Evolutionary conservation across 2,329 filamentous ascomycete genomes (phyloP).

Genomic region (Trichoderma aggressivum): DNA sequence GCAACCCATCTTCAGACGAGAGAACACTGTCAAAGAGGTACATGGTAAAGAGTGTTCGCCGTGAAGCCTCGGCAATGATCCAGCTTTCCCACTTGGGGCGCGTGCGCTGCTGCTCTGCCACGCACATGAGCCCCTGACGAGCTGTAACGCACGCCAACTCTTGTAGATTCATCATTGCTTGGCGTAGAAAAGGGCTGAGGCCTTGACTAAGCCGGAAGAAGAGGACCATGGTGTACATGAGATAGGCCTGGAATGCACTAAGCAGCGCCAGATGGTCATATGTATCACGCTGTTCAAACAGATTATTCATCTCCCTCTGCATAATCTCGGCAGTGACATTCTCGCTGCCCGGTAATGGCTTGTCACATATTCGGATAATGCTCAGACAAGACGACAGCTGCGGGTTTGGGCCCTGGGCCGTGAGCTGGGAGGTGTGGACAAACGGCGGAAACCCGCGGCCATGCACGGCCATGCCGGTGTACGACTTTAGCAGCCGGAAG

Average conservation of each 20-base stretch:
- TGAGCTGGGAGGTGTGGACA: slow-evolving; percentile 40
- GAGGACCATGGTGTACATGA: slow-evolving; percentile 49
- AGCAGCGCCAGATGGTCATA: slow-evolving; percentile 35
- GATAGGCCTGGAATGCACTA: slow-evolving; percentile 49
- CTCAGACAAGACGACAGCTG: slow-evolving; percentile 42
- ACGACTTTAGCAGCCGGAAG: slow-evolving; percentile 42
- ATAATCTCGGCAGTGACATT: slow-evolving; percentile 33
- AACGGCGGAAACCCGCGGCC: slow-evolving; percentile 43
- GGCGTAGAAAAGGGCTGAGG: slow-evolving; percentile 34
- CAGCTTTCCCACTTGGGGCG: slow-evolving; percentile 52
- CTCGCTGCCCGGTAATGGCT: slow-evolving; percentile 33
- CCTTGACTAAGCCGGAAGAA: slow-evolving; percentile 39
- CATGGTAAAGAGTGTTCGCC: slow-evolving; percentile 49
- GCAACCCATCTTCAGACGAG: slow-evolving; percentile 39
- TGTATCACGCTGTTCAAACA: slow-evolving; percentile 30
- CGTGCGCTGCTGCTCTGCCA: slow-evolving; percentile 36
- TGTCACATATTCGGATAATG: slow-evolving; percentile 39
- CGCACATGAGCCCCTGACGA: slow-evolving; percentile 42
- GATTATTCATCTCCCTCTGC: slow-evolving; percentile 41
- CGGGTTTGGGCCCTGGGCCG: slow-evolving; percentile 21
- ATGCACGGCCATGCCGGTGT: slow-evolving; percentile 35
- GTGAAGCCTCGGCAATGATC: slow-evolving; percentile 51
- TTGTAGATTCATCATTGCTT: slow-evolving; percentile 48
- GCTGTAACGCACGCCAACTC: slow-evolving; percentile 43
- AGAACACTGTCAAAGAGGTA: slow-evolving; percentile 53